Base-by-base conservation (phyloP, 2,329 filamentous ascomycete species). In the Claviceps sp. region DNA sequence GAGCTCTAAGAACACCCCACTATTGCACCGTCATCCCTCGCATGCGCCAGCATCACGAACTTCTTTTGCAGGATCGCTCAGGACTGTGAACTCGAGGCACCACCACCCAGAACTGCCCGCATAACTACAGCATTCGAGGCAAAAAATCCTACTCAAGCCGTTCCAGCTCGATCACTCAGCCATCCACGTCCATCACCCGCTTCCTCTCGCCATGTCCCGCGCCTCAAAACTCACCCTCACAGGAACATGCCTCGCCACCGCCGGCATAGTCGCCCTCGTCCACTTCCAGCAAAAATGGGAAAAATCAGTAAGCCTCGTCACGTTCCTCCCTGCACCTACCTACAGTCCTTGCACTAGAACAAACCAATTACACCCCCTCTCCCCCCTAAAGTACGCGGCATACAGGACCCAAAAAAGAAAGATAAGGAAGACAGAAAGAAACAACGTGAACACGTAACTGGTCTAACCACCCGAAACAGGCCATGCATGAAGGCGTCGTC, bases 401-500 rank as follows among this genome's bases (percentile, higher is more conserved):
- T n/a, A n/a, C 5, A 17, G 16, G 13, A n/a, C n/a, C 14, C 5
- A 17, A 49, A 4, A 34, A 22, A 17, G 5, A 8, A 42, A 22
- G 4, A 22, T 38, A 10, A 10, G 34, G n/a, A 5, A 22, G 30
- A 10, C 2, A 38, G 5, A 50, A 4, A 34, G 4, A 8, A 17
- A 2, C 44, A 39, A 10, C 14, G 19, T 11, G 10, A 42, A 42
- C 10, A 19, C 4, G n/a, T 8, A 42, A 19, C 17, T 17, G 4
- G 13, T 39, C 50, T 47, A 58, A 49, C 22, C 19, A 16, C 19
- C 19, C 16, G 13, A 38, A 13, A 30, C 56, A 91, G 93, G 87
- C 88, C 53, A 98, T 98, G 93, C 93, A 98, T 64, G 81, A 85
- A 59, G 93, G 93, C 45, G 93, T 98, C 43, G 74, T 97, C 57